Percentiles rank a stretch among this genome's conserved stretches.
Evolutionary conservation across 108 stramenopile species (phyloP).

Genomic region (Stephanodiscus minutulus): DNA sequence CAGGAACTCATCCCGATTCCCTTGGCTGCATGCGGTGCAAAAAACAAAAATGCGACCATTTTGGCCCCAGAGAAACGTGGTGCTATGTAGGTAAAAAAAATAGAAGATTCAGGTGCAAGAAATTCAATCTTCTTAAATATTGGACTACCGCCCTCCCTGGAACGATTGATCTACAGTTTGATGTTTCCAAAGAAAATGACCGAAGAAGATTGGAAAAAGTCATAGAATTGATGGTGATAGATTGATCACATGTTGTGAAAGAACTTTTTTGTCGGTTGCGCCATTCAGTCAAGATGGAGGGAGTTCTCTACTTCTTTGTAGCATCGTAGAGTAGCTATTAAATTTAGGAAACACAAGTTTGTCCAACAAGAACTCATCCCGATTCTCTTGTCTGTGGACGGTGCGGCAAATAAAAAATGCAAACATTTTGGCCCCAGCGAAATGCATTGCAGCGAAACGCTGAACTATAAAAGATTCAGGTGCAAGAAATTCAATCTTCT

Average conservation of each 20-base stretch:
- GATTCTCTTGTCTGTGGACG: not conserved
- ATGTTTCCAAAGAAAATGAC: conserved; percentile 11
- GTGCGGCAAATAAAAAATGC: not conserved
- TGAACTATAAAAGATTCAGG: not conserved
- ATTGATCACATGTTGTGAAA: not conserved
- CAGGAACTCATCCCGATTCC: conserved; percentile 2
- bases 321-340: too few relatives aligned
- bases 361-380: too few relatives aligned
- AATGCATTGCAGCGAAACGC: not conserved
- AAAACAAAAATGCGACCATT: not conserved
- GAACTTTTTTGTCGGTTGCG: not conserved
- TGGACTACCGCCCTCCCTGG: conserved; percentile 4
- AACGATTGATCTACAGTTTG: conserved; percentile 11
- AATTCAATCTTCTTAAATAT: not conserved
- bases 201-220: conserved; percentile 22
- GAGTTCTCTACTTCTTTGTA: not conserved
- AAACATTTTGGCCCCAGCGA: not conserved
- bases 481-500: conserved; percentile 13
- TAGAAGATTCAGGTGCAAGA: conserved; percentile 11
- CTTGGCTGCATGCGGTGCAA: not conserved
- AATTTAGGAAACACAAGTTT: too few relatives aligned
- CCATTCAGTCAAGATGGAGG: not conserved
- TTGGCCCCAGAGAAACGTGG: not conserved
- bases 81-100: too few relatives aligned
- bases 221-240: conserved; percentile 4